Base-by-base conservation (phyloP, 192 early-diverging fungal genomes). In the Phycomyces nitens region DNA sequence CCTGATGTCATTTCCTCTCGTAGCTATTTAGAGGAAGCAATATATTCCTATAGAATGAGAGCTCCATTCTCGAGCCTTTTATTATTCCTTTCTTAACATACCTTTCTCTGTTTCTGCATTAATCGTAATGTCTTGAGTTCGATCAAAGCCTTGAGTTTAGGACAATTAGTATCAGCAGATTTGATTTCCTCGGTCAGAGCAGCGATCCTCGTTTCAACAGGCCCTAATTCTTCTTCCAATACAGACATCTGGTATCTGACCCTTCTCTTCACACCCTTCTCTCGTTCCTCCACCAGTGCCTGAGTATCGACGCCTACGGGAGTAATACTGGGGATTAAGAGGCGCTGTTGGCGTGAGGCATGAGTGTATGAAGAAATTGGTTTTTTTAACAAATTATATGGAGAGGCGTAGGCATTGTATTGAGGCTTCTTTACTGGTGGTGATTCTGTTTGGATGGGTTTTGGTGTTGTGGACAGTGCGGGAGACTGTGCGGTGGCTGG, bases 91-190 rank as follows among this genome's bases (percentile, higher is more conserved):
- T 0, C 11, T 22, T 38, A 34, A 2, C 76, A 53, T 52, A 92
- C 73, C 72, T 77, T 77, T 62, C 83, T 85, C 74, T 95, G 94
- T 71, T 89, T 89, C 47, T 88, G 80, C 44, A 91, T 72, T 42
- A 99, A 74, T 49, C 84, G 77, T 27, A 99, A 79, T 11, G 86
- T 75, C 76, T 96, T 97, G 66, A 96, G 77, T 80, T 99, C 96
- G 55, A 95, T 91, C 9, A 93, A 67, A 10, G 91, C 90, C 58
- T 84, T 81, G 1, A 96, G 64, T 64, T 95, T 92, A 10, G 78
- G 71, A 10, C 56, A 68, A 29, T 80, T 84, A 12, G 78, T 64
- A 27, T 69, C 68, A 42, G 72, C 58, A 27, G 61, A 58, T 11
- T 72, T 61, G n/a, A 60, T 69, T 7, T 69, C 55, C 22, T 73